These are phyloP conservation scores for Plasmodium inui DNA, from an alignment of 169 alveolate species.

Conservation along the genomic window DNA sequence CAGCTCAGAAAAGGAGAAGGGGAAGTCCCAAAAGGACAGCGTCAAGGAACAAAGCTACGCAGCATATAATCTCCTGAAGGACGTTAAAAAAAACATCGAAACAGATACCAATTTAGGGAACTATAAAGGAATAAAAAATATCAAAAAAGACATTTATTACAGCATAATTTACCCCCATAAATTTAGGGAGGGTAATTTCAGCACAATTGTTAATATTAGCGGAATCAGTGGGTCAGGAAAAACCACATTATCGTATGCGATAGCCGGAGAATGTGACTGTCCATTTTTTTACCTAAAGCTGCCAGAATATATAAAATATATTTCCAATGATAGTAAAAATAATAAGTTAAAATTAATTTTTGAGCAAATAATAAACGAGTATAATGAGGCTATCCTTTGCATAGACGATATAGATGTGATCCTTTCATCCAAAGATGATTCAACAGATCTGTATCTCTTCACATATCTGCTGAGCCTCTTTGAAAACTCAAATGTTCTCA, in stretches of 20 bases:
- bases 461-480: slow-evolving; percentile 49
- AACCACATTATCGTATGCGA: slow-evolving; percentile 97
- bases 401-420: slow-evolving; percentile 69
- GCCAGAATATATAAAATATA: slow-evolving; percentile 76
- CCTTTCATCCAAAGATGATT: slow-evolving; percentile 57
- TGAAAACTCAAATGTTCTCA: slow-evolving; percentile 44
- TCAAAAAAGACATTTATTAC: slow-evolving; percentile 52
- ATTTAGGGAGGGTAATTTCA: slow-evolving; percentile 23
- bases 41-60: background rate
- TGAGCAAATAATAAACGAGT: slow-evolving; percentile 66
- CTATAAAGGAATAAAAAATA: slow-evolving; percentile 55
- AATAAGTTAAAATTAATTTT: slow-evolving; percentile 47
- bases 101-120: slow-evolving; percentile 2
- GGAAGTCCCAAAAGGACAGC: background rate
- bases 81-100: background rate
- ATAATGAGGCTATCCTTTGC: slow-evolving; percentile 44
- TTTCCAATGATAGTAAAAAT: slow-evolving; percentile 56
- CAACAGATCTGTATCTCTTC: slow-evolving; percentile 47
- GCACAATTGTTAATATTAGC: slow-evolving; percentile 67
- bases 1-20: background rate
- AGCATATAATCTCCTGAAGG: background rate
- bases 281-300: slow-evolving; percentile 84
- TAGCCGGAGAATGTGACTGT: slow-evolving; percentile 89
- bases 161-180: slow-evolving; percentile 67
- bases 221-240: slow-evolving; percentile 99